Percentiles rank a stretch among this genome's conserved stretches.
phyloP scores from a whole-genome alignment of 106 monocot genomes.

The Dioscorea dumetorum region DNA sequence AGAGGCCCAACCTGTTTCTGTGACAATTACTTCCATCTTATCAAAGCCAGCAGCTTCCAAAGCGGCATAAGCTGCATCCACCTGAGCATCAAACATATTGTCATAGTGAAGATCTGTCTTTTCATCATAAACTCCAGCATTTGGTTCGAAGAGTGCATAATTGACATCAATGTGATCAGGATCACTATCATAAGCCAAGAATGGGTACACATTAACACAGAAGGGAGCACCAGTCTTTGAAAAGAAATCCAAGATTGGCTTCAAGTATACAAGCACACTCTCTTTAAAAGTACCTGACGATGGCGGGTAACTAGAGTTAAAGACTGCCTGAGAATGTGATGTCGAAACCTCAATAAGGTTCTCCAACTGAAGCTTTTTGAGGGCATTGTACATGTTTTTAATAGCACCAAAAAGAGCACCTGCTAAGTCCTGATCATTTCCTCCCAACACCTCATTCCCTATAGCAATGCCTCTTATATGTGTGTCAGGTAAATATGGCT shows the following conservation, averaged over 20 bases:
- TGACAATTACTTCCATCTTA: slow-evolving; percentile 62
- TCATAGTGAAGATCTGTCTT: slow-evolving; percentile 65
- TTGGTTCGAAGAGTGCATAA: slow-evolving; percentile 67
- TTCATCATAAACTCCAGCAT: slow-evolving; percentile 61
- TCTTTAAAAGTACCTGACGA: slow-evolving; percentile 64
- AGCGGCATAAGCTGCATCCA: slow-evolving; percentile 76
- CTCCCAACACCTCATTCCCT: slow-evolving; percentile 72
- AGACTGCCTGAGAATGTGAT: slow-evolving; percentile 74
- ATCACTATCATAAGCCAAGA: slow-evolving; percentile 62
- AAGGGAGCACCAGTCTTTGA: slow-evolving; percentile 45
- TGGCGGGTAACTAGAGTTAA: slow-evolving; percentile 69
- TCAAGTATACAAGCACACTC: slow-evolving; percentile 35
- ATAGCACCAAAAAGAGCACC: slow-evolving; percentile 60
- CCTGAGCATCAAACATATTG: slow-evolving; percentile 84
- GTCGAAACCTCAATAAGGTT: slow-evolving; percentile 50
- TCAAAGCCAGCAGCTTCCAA: slow-evolving; percentile 50
- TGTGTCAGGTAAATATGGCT: slow-evolving; percentile 57
- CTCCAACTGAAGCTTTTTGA: slow-evolving; percentile 35
- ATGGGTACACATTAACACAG: slow-evolving; percentile 72
- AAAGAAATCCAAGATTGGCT: slow-evolving; percentile 64
- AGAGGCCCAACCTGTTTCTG: slow-evolving; percentile 89
- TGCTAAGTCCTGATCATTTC: slow-evolving; percentile 32
- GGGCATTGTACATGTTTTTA: slow-evolving; percentile 43
- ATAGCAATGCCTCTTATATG: slow-evolving; percentile 52
- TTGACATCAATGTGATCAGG: slow-evolving; percentile 61